phyloP scores from a whole-genome alignment of 2,329 filamentous ascomycete species.

The Hypomyces rosellus region DNA sequence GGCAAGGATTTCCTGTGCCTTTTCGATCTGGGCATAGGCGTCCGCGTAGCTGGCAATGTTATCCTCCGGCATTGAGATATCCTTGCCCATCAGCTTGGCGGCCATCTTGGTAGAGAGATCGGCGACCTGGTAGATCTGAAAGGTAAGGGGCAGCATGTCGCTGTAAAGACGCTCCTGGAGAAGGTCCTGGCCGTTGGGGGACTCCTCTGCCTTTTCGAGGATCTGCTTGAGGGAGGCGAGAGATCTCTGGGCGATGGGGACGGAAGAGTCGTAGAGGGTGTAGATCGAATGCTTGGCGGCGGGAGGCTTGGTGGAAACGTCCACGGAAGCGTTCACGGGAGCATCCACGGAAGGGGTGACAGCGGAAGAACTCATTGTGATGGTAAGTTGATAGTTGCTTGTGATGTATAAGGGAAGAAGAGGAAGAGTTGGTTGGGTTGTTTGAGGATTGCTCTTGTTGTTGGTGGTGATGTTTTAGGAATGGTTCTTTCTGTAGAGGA shows the following conservation, averaged over 20 bases:
- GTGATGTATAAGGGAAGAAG: neutral
- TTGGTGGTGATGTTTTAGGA: no score
- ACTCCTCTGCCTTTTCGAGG: slow-evolving; percentile 30
- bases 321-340: no score
- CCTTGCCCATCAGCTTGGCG: slow-evolving; percentile 27
- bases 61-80: slow-evolving; percentile 20
- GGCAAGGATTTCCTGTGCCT: slow-evolving; percentile 23
- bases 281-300: slow-evolving; percentile 9
- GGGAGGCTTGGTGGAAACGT: no score
- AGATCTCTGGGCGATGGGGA: slow-evolving; percentile 26
- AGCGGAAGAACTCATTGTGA: slow-evolving; percentile 20
- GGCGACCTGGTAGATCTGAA: slow-evolving; percentile 32
- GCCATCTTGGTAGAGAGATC: slow-evolving; percentile 26
- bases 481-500: no score
- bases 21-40: slow-evolving; percentile 27
- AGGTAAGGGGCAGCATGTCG: slow-evolving; percentile 39
- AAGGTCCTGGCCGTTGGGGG: slow-evolving; percentile 26
- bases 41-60: slow-evolving; percentile 30
- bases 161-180: slow-evolving; percentile 27
- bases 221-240: slow-evolving; percentile 28
- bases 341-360: no score
- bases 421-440: no score
- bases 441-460: no score
- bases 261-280: slow-evolving; percentile 36
- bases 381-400: slow-evolving; percentile 14